A percentile compares a stretch with the other conserved stretches of the same genome.
These are phyloP conservation scores for Fusarium foetens DNA, from an alignment of 2,329 filamentous ascomycete genomes.

Conservation along the genomic window DNA sequence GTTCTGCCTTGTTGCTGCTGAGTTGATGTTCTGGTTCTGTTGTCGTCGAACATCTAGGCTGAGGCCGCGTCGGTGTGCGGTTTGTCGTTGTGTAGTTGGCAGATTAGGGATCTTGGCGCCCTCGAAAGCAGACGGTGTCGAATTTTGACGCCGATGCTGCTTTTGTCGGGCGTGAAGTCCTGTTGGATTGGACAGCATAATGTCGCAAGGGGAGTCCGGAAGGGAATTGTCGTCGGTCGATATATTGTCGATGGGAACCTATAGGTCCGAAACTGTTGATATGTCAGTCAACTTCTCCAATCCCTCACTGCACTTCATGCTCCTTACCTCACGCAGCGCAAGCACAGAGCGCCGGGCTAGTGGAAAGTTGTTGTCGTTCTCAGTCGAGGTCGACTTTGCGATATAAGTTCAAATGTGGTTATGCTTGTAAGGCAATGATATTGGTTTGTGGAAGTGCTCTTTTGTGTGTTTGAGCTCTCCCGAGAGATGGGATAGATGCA, in stretches of 20 bases:
- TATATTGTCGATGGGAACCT: conserved; percentile 61
- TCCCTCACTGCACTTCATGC: neutral
- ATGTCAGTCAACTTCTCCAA: neutral
- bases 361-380: conserved; percentile 55
- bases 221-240: conserved; percentile 62
- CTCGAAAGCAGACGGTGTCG: conserved; percentile 82
- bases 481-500: conserved; percentile 19
- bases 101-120: conserved; percentile 75
- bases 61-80: conserved; percentile 81
- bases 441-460: conserved; percentile 32
- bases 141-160: conserved; percentile 84
- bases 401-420: conserved; percentile 27
- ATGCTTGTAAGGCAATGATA: conserved; percentile 48
- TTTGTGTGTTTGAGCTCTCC: conserved; percentile 22
- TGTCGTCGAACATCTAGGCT: conserved; percentile 80
- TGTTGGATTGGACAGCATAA: conserved; percentile 82
- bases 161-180: conserved; percentile 71
- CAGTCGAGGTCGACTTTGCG: conserved; percentile 59
- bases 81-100: conserved; percentile 58
- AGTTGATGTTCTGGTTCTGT: conserved; percentile 48
- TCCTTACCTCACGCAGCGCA: conserved; percentile 82
- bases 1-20: conserved; percentile 46
- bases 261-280: conserved; percentile 56
- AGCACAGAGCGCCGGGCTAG: conserved; percentile 82
- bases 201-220: conserved; percentile 77